Base-by-base conservation (phyloP, 2,329 filamentous ascomycete genomes). In the Aspergillus bombycis region DNA sequence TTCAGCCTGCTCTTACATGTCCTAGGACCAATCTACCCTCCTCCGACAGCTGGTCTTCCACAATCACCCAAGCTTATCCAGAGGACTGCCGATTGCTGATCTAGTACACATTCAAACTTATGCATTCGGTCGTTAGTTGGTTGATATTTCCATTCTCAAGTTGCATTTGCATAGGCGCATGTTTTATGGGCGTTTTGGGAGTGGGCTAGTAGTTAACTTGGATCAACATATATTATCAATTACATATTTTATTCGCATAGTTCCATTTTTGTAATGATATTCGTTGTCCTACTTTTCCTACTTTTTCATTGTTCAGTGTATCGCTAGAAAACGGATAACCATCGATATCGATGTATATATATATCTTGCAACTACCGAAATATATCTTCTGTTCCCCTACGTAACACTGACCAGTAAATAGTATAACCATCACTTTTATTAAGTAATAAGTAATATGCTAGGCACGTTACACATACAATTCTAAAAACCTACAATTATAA, bases 111-210 rank as follows among this genome's bases (percentile, higher is more conserved):
- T 52, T 28, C 21, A 52, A 2, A 4, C 28, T 55, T 2, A 26
- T 55, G n/a, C 52, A 9, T 26, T 54, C 26, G n/a, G 28, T 26
- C 16, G 21, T 45, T 11, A 7, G 8, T 38, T 41, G 34, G 12
- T 55, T 38, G 12, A 38, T 32, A 11, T 10, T n/a, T 28, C 19
- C 23, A 30, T n/a, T 19, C 48, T n/a, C 28, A 57, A 48, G 30
- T 38, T 48, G 56, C 56, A 58, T 46, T 48, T 32, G 43, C 45
- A 58, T 48, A 34, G 56, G 56, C 56, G 56, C 56, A 58, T 30
- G 43, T 58, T 23, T 28, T 34, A 41, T 34, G 5, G 41, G 56
- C 41, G 56, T 46, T 55, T 38, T 16, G 21, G 36, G 46, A 41
- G 30, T 41, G 57, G 48, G 32, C 21, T n/a, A 21, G 28, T 52